These are phyloP conservation scores for Microstegium vimineum DNA, from an alignment of 176 grass and related monocot genomes.

Conservation along the genomic window DNA sequence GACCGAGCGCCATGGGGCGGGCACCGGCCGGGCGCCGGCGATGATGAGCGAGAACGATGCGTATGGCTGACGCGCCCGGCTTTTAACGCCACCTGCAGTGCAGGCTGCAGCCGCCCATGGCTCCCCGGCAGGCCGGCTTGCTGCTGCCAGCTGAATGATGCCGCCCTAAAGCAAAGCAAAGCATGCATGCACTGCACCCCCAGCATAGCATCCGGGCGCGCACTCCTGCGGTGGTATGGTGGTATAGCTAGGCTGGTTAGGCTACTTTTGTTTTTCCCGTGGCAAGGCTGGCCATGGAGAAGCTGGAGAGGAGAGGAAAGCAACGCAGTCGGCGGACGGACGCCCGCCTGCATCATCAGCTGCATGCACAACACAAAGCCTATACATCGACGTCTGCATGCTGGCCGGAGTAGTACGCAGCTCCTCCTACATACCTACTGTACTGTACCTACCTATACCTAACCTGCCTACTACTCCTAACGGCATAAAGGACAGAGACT, in stretches of 20 bases:
- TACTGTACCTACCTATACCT: no score
- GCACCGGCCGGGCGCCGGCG: background rate
- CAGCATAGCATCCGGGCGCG: background rate
- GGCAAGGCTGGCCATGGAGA: no score
- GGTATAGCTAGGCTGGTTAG: background rate
- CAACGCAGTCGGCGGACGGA: no score
- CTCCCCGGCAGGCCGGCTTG: background rate
- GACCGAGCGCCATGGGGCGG: background rate
- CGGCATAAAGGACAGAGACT: no score
- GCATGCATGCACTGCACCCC: background rate
- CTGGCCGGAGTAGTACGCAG: no score
- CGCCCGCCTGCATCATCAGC: no score
- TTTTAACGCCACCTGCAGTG: background rate
- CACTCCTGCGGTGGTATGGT: background rate
- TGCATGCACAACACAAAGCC: no score
- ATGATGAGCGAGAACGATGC: background rate
- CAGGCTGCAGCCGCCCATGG: background rate
- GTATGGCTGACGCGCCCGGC: background rate
- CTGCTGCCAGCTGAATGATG: background rate
- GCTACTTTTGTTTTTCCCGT: background rate
- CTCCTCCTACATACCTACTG: no score
- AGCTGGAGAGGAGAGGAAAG: background rate
- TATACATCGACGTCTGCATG: no score
- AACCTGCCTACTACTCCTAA: no score
- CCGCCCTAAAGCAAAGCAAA: background rate